Base-by-base conservation (phyloP, 2,329 filamentous ascomycete species). In the Hymenoscyphus scutula region DNA sequence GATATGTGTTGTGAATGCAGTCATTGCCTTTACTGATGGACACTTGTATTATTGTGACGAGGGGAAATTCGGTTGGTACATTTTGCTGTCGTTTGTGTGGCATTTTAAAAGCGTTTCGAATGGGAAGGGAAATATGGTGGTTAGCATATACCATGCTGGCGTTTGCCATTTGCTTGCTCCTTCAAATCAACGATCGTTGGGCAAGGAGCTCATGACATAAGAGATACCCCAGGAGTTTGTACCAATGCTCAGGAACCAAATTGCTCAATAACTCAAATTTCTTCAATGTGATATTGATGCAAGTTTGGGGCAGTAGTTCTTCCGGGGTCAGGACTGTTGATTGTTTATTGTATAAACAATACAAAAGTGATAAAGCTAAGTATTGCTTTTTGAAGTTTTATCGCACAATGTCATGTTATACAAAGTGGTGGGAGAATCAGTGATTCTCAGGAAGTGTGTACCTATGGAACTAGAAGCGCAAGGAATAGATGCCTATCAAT, bases 141-240 rank as follows among this genome's bases (percentile, higher is more conserved):
- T 48, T 48, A 23, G 41, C 41, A 48, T 48, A 17, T 48, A 48
- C n/a, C 41, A 48, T 48, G 41, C n/a, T 48, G 19, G 41, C 41
- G 23, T 48, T 23, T 48, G 41, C 41, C 23, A 48, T 48, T 19
- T 48, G n/a, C 41, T 48, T 48, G 41, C 41, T 48, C 41, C 10
- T 23, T 17, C n/a, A 48, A 48, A 48, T 48, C 41, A 11, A 48
- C 41, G n/a, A 48, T n/a, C 11, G n/a, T 11, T 10, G 11, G n/a
- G 38, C 17, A 45, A 45, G 41, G 41, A 48, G 41, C 5, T 17
- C n/a, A 23, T 23, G 15, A 11, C n/a, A 23, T 19, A 48, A 48
- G 41, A 23, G 41, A 45, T 23, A 10, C 41, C 41, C 7, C 10
- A 17, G 41, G 23, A 25, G 19, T 10, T 10, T 23, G n/a, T 48